These are phyloP conservation scores for Fomitopsis pinicola DNA, from an alignment of 1,284 basidiomycete species.

Conservation along the genomic window DNA sequence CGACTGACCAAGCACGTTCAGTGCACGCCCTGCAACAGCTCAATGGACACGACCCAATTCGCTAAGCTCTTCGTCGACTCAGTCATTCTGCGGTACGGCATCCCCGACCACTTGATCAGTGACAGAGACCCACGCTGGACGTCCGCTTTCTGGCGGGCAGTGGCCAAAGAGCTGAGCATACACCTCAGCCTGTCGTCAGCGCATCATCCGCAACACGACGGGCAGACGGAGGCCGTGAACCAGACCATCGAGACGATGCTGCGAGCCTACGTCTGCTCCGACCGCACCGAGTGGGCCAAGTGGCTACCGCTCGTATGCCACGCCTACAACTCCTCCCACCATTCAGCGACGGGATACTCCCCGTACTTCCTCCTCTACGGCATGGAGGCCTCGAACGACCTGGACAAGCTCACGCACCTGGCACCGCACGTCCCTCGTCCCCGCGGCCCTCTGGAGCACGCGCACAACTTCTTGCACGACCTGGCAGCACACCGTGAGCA, in stretches of 20 bases:
- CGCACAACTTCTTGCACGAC: not conserved
- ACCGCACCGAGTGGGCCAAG: not conserved
- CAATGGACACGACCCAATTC: conserved; percentile 13
- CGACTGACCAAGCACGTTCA: conserved; percentile 35
- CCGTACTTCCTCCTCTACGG: not conserved
- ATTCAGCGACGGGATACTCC: not conserved
- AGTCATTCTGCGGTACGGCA: conserved; percentile 10
- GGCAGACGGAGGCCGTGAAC: conserved; percentile 18
- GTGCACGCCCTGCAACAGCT: conserved; percentile 31
- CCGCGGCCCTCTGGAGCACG: not conserved
- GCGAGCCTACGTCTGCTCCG: conserved; percentile 6
- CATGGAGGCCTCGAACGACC: conserved; percentile 1
- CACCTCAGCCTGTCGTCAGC: conserved; percentile 9
- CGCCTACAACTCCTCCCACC: not conserved
- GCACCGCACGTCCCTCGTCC: not conserved
- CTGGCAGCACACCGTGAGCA: not conserved
- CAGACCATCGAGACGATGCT: conserved; percentile 14
- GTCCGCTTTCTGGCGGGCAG: conserved; percentile 10
- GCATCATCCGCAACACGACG: conserved; percentile 19
- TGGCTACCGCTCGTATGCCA: not conserved
- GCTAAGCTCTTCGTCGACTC: conserved; percentile 21
- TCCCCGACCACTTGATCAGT: conserved; percentile 13
- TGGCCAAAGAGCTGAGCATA: conserved; percentile 8
- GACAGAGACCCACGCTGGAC: conserved; percentile 14
- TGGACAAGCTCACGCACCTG: not conserved